phyloP scores from a whole-genome alignment of 352 stramenopile genomes.

The Globisporangium mamillatum region DNA sequence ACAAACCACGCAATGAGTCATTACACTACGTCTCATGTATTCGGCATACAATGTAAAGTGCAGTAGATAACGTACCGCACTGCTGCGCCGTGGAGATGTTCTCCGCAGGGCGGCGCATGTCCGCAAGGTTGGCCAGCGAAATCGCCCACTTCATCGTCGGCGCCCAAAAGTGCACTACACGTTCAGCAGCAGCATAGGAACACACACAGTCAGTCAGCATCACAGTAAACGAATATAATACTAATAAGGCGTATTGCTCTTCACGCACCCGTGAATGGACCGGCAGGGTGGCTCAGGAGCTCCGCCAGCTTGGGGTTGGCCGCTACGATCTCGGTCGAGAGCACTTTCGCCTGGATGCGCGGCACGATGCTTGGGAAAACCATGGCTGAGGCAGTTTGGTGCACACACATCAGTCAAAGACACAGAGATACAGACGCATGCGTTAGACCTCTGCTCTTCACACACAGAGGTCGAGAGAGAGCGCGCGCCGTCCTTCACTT shows the following conservation, averaged over 20 bases:
- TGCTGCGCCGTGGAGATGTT: conserved; percentile 85
- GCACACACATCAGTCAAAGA: neutral
- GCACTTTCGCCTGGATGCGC: conserved; percentile 68
- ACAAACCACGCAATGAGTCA: neutral
- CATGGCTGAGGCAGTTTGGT: neutral
- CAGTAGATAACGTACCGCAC: conserved; percentile 24
- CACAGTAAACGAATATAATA: neutral
- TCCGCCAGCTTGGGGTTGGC: conserved; percentile 61
- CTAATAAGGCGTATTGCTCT: neutral
- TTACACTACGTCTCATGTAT: neutral
- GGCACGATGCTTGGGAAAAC: conserved; percentile 76
- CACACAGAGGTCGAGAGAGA: neutral
- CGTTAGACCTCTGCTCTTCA: neutral
- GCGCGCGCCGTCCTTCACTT: neutral
- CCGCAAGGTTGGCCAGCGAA: conserved; percentile 82
- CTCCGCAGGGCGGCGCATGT: conserved; percentile 80
- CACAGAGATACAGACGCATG: neutral
- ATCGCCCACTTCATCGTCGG: conserved; percentile 89
- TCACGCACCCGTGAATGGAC: conserved; percentile 76
- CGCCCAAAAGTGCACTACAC: conserved; percentile 86
- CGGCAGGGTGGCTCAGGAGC: conserved; percentile 73
- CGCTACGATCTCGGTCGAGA: conserved; percentile 64
- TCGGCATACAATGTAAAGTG: neutral
- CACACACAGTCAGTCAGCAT: neutral
- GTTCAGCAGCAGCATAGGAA: neutral